Evolutionary conservation across 176 grass and related monocot species (phyloP), one percentile per base, ranked within the genome.

Genomic region (Triticum dicoccoides): DNA sequence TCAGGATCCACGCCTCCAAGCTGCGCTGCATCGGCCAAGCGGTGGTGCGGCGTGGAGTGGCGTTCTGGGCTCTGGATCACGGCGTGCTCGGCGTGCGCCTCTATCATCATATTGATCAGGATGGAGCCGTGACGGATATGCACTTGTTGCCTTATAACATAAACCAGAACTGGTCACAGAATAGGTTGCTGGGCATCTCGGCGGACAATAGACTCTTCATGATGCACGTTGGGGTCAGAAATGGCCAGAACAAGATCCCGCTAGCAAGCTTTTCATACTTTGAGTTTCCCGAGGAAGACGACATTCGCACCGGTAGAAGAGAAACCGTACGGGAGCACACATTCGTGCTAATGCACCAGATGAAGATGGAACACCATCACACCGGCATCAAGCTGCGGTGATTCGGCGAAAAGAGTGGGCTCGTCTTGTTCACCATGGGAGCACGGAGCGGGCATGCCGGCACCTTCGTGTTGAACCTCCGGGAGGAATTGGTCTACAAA

Each of bases 101-200:
- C 5, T 17, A 71, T 71, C 34, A 30, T 37, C 35, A 37, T 37
- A 52, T 4, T 13, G 68, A 39, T 27, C 24, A 4, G n/a, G 33
- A 38, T 3, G 63, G 1, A 7, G 20, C 3, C 0, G 7, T 9
- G 2, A 54, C 25, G 23, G 82, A 47, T 17, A 27, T 35, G 38
- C 82, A 84, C 70, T 20, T 84, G 58, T 24, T 76, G 11, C 70
- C 71, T 29, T 84, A 84, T 58, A 9, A 14, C 1, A 0, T 0
- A 4, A 33, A 49, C 0, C 6, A 49, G 17, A 5, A 24, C 58
- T 84, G 58, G 25, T 27, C 27, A 11, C 2, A 84, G 10, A 24
- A 21, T 2, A 58, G 58, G 29, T 9, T 95, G 20, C 63, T 92
- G 34, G 92, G 90, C 10, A 77, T 92, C 47, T 95, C 88, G 70